These are phyloP conservation scores for Neoconidiobolus thromboides DNA, from an alignment of 371 early-diverging fungal genomes.

Conservation along the genomic window DNA sequence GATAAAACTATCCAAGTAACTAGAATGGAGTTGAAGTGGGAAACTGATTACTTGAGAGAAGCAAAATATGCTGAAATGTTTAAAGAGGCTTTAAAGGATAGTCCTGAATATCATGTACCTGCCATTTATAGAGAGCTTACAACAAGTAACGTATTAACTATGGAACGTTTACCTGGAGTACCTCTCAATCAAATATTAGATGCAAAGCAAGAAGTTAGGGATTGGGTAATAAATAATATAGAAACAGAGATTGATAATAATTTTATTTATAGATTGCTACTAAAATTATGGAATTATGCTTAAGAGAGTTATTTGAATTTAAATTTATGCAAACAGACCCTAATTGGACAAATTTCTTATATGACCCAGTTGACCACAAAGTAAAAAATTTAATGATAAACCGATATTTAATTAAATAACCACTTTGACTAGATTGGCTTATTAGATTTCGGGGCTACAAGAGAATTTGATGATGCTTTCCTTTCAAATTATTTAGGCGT, in stretches of 20 bases:
- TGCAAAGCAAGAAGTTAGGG: constrained; percentile 40
- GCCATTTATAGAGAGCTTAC: constrained; percentile 42
- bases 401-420: neutral
- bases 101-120: constrained; percentile 60
- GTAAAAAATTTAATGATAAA: constrained; percentile 5
- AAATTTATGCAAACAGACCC: constrained; percentile 97
- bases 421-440: constrained; percentile 32
- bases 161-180: constrained; percentile 60
- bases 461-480: constrained; percentile 60
- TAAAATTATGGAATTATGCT: constrained; percentile 53
- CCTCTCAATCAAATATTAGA: constrained; percentile 39
- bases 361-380: constrained; percentile 35
- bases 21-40: constrained; percentile 77
- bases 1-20: constrained; percentile 88
- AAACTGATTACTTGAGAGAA: constrained; percentile 83
- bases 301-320: constrained; percentile 79
- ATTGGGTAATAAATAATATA: constrained; percentile 26
- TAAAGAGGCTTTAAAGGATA: constrained; percentile 16
- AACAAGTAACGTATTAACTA: constrained; percentile 52
- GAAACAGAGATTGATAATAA: neutral
- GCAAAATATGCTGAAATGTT: constrained; percentile 57
- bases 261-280: constrained; percentile 23
- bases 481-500: constrained; percentile 53
- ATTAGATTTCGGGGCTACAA: constrained; percentile 88
- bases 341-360: constrained; percentile 95